Conservation (phyloP, 176 grass and related monocot species). For the Raddia distichophylla region DNA sequence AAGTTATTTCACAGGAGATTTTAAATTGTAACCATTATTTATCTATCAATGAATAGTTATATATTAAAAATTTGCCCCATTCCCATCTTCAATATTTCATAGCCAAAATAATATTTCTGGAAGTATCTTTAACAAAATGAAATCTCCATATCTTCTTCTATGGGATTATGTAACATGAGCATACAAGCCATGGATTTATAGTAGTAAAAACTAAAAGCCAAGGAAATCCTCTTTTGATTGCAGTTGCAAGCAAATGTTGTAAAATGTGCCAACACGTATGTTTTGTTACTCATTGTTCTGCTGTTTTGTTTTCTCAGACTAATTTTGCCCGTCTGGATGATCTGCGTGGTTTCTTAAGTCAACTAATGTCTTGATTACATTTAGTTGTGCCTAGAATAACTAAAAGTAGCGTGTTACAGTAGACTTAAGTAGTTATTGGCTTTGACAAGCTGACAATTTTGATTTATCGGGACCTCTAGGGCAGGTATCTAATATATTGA, state of each 20-base stretch:
- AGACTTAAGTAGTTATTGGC: neutral
- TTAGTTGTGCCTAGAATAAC: neutral
- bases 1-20: slow-evolving; percentile 1
- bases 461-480: slow-evolving; percentile 27
- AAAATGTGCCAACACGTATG: slow-evolving; percentile 4
- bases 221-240: slow-evolving; percentile 23
- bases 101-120: neutral
- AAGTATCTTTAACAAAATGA: slow-evolving; percentile 26
- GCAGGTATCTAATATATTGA: slow-evolving; percentile 47
- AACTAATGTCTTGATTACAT: slow-evolving; percentile 15
- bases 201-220: slow-evolving; percentile 21
- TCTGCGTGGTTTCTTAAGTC: slow-evolving; percentile 26
- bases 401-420: neutral
- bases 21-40: neutral
- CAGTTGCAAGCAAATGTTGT: neutral
- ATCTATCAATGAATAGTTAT: no score
- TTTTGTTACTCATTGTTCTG: neutral
- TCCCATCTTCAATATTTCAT: neutral
- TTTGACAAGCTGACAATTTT: slow-evolving; percentile 32
- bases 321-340: slow-evolving; percentile 8
- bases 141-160: slow-evolving; percentile 28
- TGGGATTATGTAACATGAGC: slow-evolving; percentile 10
- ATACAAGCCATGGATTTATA: slow-evolving; percentile 6
- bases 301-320: slow-evolving; percentile 16
- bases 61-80: neutral